These are phyloP conservation scores for Piromyces finnis DNA, from an alignment of 192 early-diverging fungal genomes.

Conservation along the genomic window DNA sequence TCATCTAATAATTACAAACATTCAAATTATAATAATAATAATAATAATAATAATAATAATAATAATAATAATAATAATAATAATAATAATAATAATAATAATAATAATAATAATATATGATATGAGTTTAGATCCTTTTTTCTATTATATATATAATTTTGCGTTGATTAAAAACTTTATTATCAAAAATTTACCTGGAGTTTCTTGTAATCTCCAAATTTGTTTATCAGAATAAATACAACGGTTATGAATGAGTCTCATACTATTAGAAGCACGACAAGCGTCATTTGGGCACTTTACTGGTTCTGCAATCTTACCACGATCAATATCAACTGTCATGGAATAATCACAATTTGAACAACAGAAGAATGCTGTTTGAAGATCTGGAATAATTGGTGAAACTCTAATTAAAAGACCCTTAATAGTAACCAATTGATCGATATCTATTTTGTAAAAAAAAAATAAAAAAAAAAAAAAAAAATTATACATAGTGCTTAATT, in stretches of 20 bases:
- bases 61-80: too few species aligned
- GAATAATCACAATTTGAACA: conserved; percentile 81
- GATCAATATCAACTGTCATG: conserved; percentile 56
- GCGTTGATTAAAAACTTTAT: too few species aligned
- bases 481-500: too few species aligned
- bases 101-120: too few species aligned
- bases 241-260: conserved; percentile 88
- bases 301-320: conserved; percentile 75
- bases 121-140: too few species aligned
- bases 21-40: not conserved
- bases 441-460: conserved; percentile 29
- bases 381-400: conserved; percentile 84
- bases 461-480: not conserved
- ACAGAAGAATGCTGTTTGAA: conserved; percentile 69
- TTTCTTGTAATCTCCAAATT: conserved; percentile 84
- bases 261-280: conserved; percentile 63
- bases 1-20: conserved; percentile 24
- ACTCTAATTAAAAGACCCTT: conserved; percentile 85
- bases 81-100: too few species aligned
- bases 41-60: too few species aligned
- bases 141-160: too few species aligned
- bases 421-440: conserved; percentile 89
- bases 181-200: conserved; percentile 38
- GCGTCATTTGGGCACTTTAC: conserved; percentile 56
- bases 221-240: conserved; percentile 87